phyloP scores from a whole-genome alignment of 1,284 basidiomycete species.

The Termitomyces sp. region DNA sequence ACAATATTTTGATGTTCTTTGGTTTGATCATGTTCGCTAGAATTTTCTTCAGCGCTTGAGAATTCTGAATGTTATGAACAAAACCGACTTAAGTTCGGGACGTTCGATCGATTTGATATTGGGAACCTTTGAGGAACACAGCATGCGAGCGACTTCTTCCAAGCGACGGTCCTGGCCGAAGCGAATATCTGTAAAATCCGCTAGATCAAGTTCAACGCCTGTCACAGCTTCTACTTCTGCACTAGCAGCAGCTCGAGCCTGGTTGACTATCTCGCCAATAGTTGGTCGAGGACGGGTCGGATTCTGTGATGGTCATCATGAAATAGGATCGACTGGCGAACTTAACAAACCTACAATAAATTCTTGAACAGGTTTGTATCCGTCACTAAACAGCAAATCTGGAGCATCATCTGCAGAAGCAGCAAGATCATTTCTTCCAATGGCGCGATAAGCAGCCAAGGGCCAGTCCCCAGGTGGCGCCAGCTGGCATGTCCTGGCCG shows the following conservation, averaged over 20 bases:
- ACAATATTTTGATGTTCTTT: slow-evolving; percentile 81
- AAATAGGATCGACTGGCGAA: too few relatives aligned
- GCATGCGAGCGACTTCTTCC: slow-evolving; percentile 83
- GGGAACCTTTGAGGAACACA: slow-evolving; percentile 71
- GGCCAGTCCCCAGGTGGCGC: slow-evolving; percentile 74
- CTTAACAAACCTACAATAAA: slow-evolving; percentile 44
- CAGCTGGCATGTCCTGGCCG: slow-evolving; percentile 74
- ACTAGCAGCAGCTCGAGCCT: slow-evolving; percentile 42
- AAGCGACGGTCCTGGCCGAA: slow-evolving; percentile 84
- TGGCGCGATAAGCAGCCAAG: slow-evolving; percentile 63
- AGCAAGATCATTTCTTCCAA: slow-evolving; percentile 80
- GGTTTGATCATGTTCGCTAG: slow-evolving; percentile 73
- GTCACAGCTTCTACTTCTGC: slow-evolving; percentile 54
- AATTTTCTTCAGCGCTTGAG: slow-evolving; percentile 5
- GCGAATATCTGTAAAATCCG: slow-evolving; percentile 75
- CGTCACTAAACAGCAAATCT: slow-evolving; percentile 40
- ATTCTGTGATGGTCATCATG: slow-evolving; percentile 28
- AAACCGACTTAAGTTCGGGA: slow-evolving; percentile 63
- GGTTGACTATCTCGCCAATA: slow-evolving; percentile 45
- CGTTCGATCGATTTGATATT: slow-evolving; percentile 66
- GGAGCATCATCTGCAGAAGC: slow-evolving; percentile 43
- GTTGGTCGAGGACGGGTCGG: slow-evolving; percentile 41
- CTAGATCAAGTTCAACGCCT: slow-evolving; percentile 65
- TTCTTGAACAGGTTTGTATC: slow-evolving; percentile 52
- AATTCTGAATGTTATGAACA: slow-evolving; percentile 1